Base-by-base conservation (phyloP, 257 asterid genomes). In the Solanum sejunctum region DNA sequence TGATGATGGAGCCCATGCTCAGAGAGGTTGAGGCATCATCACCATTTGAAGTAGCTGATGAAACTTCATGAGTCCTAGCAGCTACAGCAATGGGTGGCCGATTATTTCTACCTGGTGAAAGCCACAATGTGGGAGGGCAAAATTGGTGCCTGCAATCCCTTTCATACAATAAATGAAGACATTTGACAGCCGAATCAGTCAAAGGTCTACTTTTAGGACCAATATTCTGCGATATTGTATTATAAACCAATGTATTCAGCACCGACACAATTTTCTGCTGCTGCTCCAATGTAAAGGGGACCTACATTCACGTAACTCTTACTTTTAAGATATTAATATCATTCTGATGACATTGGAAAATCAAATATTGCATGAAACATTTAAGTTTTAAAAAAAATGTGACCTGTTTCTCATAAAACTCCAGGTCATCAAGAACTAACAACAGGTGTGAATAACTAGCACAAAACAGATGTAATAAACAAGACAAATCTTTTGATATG, bases 391-490 rank as follows among this genome's bases (percentile, higher is more conserved):
- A 28, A 47, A 61, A 51, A 81, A 87, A 84, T 66, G 86, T 56
- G 84, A 96, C 99, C 99, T 96, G 98, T 88, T 95, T 95, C 85
- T 96, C 98, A 84, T 95, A 96, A 89, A 96, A 96, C 88, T 96
- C 99, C 49, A 89, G 88, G 91, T 96, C 99, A 88, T 95, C 98
- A 66, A 96, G 98, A 89, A 96, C 93, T 90, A 93, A 90, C 87
- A 96, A 88, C 81, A 96, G 93, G 86, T 96, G 99, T 7, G 98
- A 95, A 87, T 96, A 96, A 86, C 92, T 84, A 89, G 98, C 92
- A 86, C 98, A 96, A 86, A 96, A 96, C 86, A 95, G 96, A 87
- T 92, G 92, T 70, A 96, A 97, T 83, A 93, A 91, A 91, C 95
- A 92, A 87, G 93, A 85, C 67, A 87, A 80, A 84, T 93, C 98